These are phyloP conservation scores for Lagerstroemia speciosa DNA, from an alignment of 345 rosid genomes.

Conservation along the genomic window DNA sequence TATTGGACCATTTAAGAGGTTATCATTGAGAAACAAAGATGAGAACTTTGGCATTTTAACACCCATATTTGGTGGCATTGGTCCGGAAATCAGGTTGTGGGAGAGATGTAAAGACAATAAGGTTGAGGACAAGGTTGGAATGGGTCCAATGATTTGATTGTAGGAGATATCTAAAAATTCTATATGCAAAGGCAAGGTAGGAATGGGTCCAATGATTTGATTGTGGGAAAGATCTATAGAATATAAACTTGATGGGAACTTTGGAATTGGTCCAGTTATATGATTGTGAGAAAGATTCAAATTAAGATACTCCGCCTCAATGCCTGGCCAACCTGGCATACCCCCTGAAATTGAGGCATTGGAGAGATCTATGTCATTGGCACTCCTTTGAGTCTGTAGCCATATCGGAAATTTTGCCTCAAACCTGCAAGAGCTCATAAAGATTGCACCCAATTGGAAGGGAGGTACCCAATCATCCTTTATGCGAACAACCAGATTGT, in stretches of 20 bases:
- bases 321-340: not conserved
- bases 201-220: not conserved
- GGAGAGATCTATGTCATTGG: not conserved
- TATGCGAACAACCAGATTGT: not conserved
- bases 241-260: not conserved
- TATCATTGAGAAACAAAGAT: not conserved
- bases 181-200: not conserved
- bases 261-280: not conserved
- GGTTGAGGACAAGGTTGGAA: not conserved
- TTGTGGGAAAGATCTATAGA: not conserved
- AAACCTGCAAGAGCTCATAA: not conserved
- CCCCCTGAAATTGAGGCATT: not conserved
- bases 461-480: not conserved
- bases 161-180: not conserved
- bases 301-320: not conserved
- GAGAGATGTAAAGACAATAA: constrained; percentile 1
- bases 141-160: not conserved
- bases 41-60: not conserved
- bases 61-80: not conserved
- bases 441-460: not conserved
- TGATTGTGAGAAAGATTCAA: not conserved
- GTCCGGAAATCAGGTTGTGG: not conserved
- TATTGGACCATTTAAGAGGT: not conserved
- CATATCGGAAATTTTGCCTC: not conserved
- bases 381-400: not conserved